Base-by-base conservation (phyloP, 2,329 filamentous ascomycete species). In the Fusarium neocosmosporiellum region DNA sequence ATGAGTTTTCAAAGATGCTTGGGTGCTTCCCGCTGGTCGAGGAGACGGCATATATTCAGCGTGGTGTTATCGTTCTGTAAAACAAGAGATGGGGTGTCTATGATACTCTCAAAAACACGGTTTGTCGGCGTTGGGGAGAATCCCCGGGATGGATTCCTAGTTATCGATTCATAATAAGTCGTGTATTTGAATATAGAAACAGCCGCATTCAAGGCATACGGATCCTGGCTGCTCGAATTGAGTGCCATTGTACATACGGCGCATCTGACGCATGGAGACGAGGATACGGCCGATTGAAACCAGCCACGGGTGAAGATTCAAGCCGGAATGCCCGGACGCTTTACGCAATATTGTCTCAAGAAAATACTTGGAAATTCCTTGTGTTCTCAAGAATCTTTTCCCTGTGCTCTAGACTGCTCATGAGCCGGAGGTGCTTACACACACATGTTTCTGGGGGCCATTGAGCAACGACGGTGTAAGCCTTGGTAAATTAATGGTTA, bases 21-120 rank as follows among this genome's bases (percentile, higher is more conserved):
- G 76, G 77, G 7, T 83, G 81, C 46, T 80, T 83, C 75, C 80
- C 81, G 3, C 71, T 83, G 43, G 61, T 82, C 10, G 74, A 81
- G 24, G 79, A 81, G 70, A 78, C 75, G 5, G 77, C 76, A n/a
- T 79, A 79, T 43, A 77, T 82, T n/a, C 73, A 79, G n/a, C 78
- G 73, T 11, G 80, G 80, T 34, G 78, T 82, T 11, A 48, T 79
- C 39, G 63, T 79, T 7, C 67, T 80, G 59, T 80, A 65, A 76
- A 54, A n/a, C n/a, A n/a, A n/a, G n/a, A n/a, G n/a, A n/a, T n/a
- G n/a, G 10, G 36, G 60, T 27, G 33, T 37, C 41, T 18, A 27
- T 33, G 50, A 43, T 48, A 33, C n/a, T 29, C 57, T 31, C 22
- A 20, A 11, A 3, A 33, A 24, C 9, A 43, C 18, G 53, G 36